These are phyloP conservation scores for Cytospora schulzeri DNA, from an alignment of 2,329 filamentous ascomycete species.

Conservation along the genomic window DNA sequence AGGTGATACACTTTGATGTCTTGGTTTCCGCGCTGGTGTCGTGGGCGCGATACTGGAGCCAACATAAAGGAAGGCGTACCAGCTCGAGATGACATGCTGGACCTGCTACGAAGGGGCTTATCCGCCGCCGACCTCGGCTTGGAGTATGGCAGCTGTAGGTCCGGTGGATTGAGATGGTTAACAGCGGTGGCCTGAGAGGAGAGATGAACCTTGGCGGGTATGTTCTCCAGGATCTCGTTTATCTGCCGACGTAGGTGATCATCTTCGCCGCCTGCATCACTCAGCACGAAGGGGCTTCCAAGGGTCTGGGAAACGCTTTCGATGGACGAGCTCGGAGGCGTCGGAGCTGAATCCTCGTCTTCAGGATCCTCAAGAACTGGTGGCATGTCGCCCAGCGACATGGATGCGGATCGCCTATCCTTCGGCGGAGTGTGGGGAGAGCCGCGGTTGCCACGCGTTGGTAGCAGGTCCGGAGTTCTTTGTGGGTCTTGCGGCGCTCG, in stretches of 20 bases:
- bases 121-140: constrained; percentile 34
- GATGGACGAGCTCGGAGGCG: constrained; percentile 47
- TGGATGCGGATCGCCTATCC: constrained; percentile 40
- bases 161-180: constrained; percentile 61
- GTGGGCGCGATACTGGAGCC: constrained; percentile 60
- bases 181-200: constrained; percentile 54
- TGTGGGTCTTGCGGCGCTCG: constrained; percentile 12
- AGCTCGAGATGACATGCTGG: constrained; percentile 52
- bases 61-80: constrained; percentile 70
- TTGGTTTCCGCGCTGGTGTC: constrained; percentile 56
- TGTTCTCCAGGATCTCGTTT: constrained; percentile 72
- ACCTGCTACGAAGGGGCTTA: constrained; percentile 50
- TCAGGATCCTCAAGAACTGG: constrained; percentile 45
- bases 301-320: constrained; percentile 44
- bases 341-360: constrained; percentile 45
- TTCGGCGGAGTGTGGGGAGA: constrained; percentile 25
- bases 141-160: constrained; percentile 53
- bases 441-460: constrained; percentile 4
- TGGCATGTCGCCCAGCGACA: constrained; percentile 50
- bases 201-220: constrained; percentile 79
- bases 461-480: constrained; percentile 20
- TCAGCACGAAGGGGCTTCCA: constrained; percentile 40
- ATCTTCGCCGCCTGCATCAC: constrained; percentile 48
- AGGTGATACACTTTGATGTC: constrained; percentile 94
- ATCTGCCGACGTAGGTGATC: constrained; percentile 80